Conservation (phyloP, 352 stramenopile genomes). For the Poterioochromonas sp. region DNA sequence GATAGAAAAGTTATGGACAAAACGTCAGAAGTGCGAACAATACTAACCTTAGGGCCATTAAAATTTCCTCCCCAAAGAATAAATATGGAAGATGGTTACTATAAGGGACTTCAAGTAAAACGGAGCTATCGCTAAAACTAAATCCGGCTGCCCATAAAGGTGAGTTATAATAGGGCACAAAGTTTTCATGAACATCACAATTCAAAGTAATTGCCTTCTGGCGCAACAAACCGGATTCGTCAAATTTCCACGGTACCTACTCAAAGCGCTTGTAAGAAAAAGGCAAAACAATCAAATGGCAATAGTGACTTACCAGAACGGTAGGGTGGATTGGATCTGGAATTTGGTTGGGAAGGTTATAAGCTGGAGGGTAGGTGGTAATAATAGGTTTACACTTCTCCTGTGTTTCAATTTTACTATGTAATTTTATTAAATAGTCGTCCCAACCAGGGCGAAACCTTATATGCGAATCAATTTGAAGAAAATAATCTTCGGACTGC, state of each 20-base stretch:
- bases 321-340: conserved; percentile 48
- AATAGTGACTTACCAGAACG: conserved; percentile 41
- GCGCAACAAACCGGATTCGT: conserved; percentile 50
- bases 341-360: conserved; percentile 54
- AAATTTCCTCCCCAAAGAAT: conserved; percentile 86
- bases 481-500: conserved; percentile 67
- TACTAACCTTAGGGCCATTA: conserved; percentile 61
- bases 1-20: background rate
- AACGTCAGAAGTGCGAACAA: background rate
- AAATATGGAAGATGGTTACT: conserved; percentile 67
- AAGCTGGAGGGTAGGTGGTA: conserved; percentile 82
- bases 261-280: background rate
- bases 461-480: conserved; percentile 92
- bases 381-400: conserved; percentile 62
- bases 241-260: background rate
- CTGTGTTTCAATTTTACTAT: conserved; percentile 42
- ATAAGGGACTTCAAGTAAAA: conserved; percentile 60
- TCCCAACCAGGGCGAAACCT: conserved; percentile 70
- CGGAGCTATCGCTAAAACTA: conserved; percentile 50
- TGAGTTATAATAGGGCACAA: conserved; percentile 35
- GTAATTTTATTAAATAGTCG: conserved; percentile 66
- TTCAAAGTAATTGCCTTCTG: conserved; percentile 46
- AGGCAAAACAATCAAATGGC: conserved; percentile 50
- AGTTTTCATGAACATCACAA: conserved; percentile 8
- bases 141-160: conserved; percentile 59